These are phyloP conservation scores for Combretum micranthum DNA, from an alignment of 345 rosid species.

Conservation along the genomic window DNA sequence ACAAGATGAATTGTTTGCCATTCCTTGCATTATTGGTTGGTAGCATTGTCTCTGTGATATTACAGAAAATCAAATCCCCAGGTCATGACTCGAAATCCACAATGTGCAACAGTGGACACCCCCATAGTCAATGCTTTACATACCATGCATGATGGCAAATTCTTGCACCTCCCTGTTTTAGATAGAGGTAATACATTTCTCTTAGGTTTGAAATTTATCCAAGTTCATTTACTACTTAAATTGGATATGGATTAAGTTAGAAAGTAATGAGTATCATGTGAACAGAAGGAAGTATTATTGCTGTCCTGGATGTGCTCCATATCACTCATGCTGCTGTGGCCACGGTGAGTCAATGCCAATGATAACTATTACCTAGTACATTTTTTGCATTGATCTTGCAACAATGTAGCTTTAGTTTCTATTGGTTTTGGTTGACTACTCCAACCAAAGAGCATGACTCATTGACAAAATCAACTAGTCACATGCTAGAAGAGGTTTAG, in stretches of 20 bases:
- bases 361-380: too few relatives aligned
- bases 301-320: constrained; percentile 83
- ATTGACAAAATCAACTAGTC: too few relatives aligned
- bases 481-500: too few relatives aligned
- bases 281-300: constrained; percentile 73
- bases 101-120: constrained; percentile 78
- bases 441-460: too few relatives aligned
- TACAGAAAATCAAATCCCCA: constrained; percentile 20
- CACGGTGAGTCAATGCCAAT: constrained; percentile 46
- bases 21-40: not conserved
- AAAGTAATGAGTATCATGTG: constrained; percentile 18
- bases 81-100: constrained; percentile 98
- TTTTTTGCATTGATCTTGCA: too few relatives aligned
- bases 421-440: too few relatives aligned
- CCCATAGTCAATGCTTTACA: constrained; percentile 96
- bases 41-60: constrained; percentile 2
- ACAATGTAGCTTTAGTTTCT: too few relatives aligned
- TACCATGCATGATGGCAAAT: constrained; percentile 92
- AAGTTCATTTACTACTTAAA: not conserved
- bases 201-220: too few relatives aligned
- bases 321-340: constrained; percentile 96
- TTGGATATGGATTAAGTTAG: not conserved
- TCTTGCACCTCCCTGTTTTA: constrained; percentile 92
- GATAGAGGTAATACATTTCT: constrained; percentile 51
- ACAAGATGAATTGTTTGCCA: constrained; percentile 3